Percentiles rank a stretch among this genome's conserved stretches.
Evolutionary conservation across 2,329 filamentous ascomycete genomes (phyloP).

Genomic region (Sporothrix dimorphospora): DNA sequence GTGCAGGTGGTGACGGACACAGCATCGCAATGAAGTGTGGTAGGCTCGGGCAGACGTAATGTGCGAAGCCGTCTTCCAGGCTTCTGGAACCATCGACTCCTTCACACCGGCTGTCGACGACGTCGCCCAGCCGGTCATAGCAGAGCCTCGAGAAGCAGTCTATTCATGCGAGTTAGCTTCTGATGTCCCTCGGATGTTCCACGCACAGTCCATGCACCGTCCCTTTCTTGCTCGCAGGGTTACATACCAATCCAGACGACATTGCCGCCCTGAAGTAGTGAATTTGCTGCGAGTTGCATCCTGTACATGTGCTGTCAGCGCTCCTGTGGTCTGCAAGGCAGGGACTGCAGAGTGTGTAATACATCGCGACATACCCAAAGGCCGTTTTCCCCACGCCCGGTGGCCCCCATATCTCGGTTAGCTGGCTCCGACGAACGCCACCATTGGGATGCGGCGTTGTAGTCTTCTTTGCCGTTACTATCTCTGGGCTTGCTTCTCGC

Average conservation of each 20-base stretch:
- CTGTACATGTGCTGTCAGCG: slow-evolving; percentile 17
- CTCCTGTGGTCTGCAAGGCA: background rate
- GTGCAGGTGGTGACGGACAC: slow-evolving; percentile 66
- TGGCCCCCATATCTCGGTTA: slow-evolving; percentile 87
- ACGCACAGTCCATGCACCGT: too few relatives aligned
- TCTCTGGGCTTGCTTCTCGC: background rate
- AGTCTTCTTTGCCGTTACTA: background rate
- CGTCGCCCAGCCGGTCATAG: slow-evolving; percentile 42
- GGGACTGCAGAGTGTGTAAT: background rate
- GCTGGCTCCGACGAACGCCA: slow-evolving; percentile 73
- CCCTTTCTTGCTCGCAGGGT: background rate
- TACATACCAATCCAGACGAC: slow-evolving; percentile 83
- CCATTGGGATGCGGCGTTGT: slow-evolving; percentile 39
- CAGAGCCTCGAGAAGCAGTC: slow-evolving; percentile 55
- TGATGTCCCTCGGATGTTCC: too few relatives aligned
- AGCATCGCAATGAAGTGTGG: slow-evolving; percentile 76
- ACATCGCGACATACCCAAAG: slow-evolving; percentile 64
- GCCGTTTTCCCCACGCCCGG: slow-evolving; percentile 84
- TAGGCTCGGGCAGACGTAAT: slow-evolving; percentile 62
- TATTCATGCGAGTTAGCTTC: slow-evolving; percentile 32
- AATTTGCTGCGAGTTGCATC: slow-evolving; percentile 64
- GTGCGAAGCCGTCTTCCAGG: slow-evolving; percentile 45
- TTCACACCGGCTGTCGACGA: slow-evolving; percentile 32
- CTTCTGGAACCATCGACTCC: slow-evolving; percentile 29
- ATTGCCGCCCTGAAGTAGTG: slow-evolving; percentile 60